Percentiles rank a stretch among this genome's conserved stretches.
Conservation (phyloP, 805 yeast genomes). For the Komagataella populi region DNA sequence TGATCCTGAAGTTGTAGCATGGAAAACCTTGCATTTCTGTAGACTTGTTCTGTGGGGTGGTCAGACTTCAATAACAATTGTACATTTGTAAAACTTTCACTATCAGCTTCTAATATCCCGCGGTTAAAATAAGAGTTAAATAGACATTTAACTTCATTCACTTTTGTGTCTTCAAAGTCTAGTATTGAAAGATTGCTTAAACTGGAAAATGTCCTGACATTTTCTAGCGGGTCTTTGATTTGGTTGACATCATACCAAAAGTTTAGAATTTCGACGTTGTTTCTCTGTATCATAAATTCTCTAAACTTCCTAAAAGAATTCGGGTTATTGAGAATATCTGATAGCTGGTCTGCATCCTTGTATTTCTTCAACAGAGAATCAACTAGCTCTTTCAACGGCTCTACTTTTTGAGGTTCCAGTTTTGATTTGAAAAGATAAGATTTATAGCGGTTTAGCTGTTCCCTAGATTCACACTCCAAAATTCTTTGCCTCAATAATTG, state of each 20-base stretch:
- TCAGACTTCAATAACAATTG: slow-evolving; percentile 18
- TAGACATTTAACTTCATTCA: slow-evolving; percentile 14
- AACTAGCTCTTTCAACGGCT: slow-evolving; percentile 7
- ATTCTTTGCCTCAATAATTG: slow-evolving; percentile 28
- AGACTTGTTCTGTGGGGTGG: slow-evolving; percentile 17
- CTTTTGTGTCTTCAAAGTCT: slow-evolving; percentile 11
- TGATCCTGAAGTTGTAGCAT: slow-evolving; percentile 46
- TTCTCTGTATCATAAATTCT: slow-evolving; percentile 41
- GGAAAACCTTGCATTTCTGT: slow-evolving; percentile 41
- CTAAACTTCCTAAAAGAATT: slow-evolving; percentile 27
- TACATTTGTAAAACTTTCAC: slow-evolving; percentile 19
- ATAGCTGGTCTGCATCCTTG: slow-evolving; percentile 1
- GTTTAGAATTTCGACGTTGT: slow-evolving; percentile 32
- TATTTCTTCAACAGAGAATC: slow-evolving; percentile 8
- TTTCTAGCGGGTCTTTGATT: slow-evolving; percentile 63
- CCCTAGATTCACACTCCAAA: slow-evolving; percentile 4
- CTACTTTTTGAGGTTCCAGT: neutral
- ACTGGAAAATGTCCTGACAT: slow-evolving; percentile 10
- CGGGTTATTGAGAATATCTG: slow-evolving; percentile 12
- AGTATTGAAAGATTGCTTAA: neutral
- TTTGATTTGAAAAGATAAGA: slow-evolving; percentile 10
- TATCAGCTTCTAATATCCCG: slow-evolving; percentile 15
- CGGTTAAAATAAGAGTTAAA: slow-evolving; percentile 26
- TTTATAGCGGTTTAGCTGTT: slow-evolving; percentile 4
- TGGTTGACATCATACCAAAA: slow-evolving; percentile 58